phyloP scores from a whole-genome alignment of 225 moss, liverwort and hornwort genomes.

The Pseudoscleropodium purum region DNA sequence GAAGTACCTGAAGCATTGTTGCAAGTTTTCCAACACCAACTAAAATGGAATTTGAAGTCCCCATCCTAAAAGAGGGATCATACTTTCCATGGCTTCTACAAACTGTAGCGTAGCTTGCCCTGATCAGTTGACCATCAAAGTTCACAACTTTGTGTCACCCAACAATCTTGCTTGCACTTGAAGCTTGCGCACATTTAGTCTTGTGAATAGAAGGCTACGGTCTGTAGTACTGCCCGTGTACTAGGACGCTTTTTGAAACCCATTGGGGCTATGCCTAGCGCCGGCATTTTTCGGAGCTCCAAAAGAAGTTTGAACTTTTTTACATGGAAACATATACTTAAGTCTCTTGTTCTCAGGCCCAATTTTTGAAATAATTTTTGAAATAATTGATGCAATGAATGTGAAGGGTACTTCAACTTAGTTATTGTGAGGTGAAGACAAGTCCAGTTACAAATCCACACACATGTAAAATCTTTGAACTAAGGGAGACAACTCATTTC shows the following conservation, averaged over 20 bases:
- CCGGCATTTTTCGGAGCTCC: not conserved
- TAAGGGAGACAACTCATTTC: no score
- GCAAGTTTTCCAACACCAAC: not conserved
- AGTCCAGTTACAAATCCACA: not conserved
- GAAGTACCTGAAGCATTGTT: not conserved
- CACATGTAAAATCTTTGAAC: not conserved
- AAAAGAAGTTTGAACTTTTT: not conserved
- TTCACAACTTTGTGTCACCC: not conserved
- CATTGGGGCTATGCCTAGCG: not conserved
- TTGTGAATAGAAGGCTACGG: not conserved
- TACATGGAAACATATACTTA: not conserved
- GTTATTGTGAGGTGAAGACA: fast-evolving
- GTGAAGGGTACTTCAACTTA: not conserved
- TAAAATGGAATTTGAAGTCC: not conserved
- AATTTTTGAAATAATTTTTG: not conserved
- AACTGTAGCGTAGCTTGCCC: not conserved
- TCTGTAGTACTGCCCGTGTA: not conserved
- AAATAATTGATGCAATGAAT: not conserved
- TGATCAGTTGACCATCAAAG: no score
- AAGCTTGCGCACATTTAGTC: not conserved
- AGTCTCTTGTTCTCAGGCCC: not conserved
- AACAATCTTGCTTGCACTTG: not conserved
- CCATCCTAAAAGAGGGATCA: no score
- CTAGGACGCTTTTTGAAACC: not conserved
- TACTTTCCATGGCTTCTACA: not conserved